These are phyloP conservation scores for Jackrogersella multiformis DNA, from an alignment of 495 filamentous ascomycete genomes.

Conservation along the genomic window DNA sequence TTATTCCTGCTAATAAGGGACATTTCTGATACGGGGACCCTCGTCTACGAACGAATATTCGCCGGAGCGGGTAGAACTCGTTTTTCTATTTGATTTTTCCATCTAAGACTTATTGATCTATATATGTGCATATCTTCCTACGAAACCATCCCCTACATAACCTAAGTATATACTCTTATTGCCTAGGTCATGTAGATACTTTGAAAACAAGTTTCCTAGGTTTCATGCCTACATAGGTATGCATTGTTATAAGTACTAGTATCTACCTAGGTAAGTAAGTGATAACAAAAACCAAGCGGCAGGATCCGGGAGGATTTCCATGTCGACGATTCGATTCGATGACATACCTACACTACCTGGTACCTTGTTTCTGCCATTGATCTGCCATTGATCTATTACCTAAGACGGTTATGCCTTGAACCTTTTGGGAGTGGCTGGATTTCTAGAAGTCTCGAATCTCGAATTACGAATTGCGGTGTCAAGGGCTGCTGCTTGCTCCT, in stretches of 20 bases:
- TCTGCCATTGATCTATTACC: conserved; percentile 31
- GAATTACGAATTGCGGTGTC: conserved; percentile 42
- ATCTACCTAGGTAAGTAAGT: too few relatives aligned
- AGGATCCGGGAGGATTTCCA: conserved; percentile 34
- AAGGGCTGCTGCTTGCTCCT: conserved; percentile 8
- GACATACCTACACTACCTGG: too few relatives aligned
- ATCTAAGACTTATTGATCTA: conserved; percentile 37
- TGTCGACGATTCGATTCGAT: conserved; percentile 36
- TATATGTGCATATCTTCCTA: conserved; percentile 15
- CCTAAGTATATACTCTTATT: too few relatives aligned
- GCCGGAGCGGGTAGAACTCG: conserved; percentile 34
- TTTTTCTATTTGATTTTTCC: background rate
- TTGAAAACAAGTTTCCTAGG: conserved; percentile 38
- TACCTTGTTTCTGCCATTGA: conserved; percentile 15
- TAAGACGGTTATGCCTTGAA: conserved; percentile 30
- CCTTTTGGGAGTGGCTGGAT: conserved; percentile 19
- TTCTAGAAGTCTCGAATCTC: conserved; percentile 37
- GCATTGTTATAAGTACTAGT: conserved; percentile 15
- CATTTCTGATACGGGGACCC: conserved; percentile 11
- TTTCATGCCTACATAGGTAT: too few relatives aligned
- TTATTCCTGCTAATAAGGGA: too few relatives aligned
- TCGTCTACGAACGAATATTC: conserved; percentile 44
- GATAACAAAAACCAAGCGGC: conserved; percentile 19
- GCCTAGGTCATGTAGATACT: too few relatives aligned
- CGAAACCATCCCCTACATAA: conserved; percentile 24